Conservation (phyloP, 192 early-diverging fungal species). For the Mortierella claussenii region DNA sequence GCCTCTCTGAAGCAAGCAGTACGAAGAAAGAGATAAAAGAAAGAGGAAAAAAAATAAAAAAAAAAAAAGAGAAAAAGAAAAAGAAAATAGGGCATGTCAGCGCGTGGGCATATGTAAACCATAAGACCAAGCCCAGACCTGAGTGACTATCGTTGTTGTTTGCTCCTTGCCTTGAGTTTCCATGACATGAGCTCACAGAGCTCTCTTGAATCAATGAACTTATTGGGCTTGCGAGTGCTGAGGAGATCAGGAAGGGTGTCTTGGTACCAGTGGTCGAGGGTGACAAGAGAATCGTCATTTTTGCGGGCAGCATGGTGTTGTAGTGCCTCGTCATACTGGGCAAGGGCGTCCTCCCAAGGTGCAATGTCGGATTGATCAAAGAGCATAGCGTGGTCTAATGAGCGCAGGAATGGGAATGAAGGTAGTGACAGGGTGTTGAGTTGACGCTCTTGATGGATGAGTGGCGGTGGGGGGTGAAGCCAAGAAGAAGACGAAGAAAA, state of each 20-base stretch:
- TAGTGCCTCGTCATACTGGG: conserved; percentile 27
- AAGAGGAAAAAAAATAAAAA: too few species aligned
- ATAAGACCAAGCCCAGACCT: not conserved
- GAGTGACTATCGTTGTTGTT: not conserved
- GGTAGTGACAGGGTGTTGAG: too few species aligned
- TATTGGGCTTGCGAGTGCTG: not conserved
- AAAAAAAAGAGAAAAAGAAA: too few species aligned
- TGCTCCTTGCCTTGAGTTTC: conserved; percentile 40
- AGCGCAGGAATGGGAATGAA: too few species aligned
- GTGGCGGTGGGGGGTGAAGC: too few species aligned
- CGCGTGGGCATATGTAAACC: not conserved
- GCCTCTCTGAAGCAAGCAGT: conserved; percentile 21
- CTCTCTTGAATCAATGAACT: conserved; percentile 24
- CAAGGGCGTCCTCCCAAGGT: conserved; percentile 23
- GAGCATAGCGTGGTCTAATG: conserved; percentile 21
- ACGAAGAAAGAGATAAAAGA: not conserved
- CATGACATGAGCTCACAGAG: conserved; percentile 41
- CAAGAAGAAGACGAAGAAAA: too few species aligned
- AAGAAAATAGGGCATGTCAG: too few species aligned
- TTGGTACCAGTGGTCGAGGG: conserved; percentile 43
- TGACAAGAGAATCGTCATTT: conserved; percentile 32
- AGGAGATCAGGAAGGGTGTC: conserved; percentile 16
- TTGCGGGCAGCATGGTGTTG: conserved; percentile 32
- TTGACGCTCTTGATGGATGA: too few species aligned
- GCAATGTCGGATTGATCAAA: conserved; percentile 21